phyloP scores from a whole-genome alignment of 1,284 basidiomycete genomes.

The Laetiporus sulphureus region DNA sequence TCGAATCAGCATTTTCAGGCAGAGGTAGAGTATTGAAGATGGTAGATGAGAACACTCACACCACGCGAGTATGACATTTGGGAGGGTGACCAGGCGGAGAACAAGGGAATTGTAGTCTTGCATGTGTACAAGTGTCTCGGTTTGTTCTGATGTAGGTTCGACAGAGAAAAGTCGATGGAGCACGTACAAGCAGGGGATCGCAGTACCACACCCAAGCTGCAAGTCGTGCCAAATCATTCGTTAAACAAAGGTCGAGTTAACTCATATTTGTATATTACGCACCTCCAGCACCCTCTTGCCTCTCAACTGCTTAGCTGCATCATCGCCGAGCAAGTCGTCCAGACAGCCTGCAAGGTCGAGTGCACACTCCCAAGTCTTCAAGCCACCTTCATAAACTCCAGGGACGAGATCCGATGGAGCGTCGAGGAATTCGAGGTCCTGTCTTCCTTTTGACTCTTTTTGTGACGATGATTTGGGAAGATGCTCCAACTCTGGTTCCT shows the following conservation, averaged over 20 bases:
- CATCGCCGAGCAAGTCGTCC: slow-evolving; percentile 26
- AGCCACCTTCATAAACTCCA: slow-evolving; percentile 90
- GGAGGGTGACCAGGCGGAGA: slow-evolving; percentile 78
- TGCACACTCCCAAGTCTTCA: slow-evolving; percentile 98
- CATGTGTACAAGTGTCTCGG: slow-evolving; percentile 62
- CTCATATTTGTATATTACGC: slow-evolving; percentile 7
- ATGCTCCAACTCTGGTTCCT: slow-evolving; percentile 17
- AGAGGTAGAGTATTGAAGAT: background rate
- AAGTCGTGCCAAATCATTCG: background rate
- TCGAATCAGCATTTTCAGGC: background rate
- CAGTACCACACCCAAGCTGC: slow-evolving; percentile 91
- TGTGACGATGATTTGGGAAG: slow-evolving; percentile 13
- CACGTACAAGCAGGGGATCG: slow-evolving; percentile 75
- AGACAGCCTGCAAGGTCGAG: slow-evolving; percentile 75
- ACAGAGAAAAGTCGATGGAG: slow-evolving; percentile 55
- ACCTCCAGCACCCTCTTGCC: slow-evolving; percentile 65
- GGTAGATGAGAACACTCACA: slow-evolving; percentile 43
- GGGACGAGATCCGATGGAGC: slow-evolving; percentile 88
- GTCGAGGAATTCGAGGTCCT: slow-evolving; percentile 57
- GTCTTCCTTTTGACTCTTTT: slow-evolving; percentile 7
- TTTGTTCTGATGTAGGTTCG: slow-evolving; percentile 10
- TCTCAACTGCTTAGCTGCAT: slow-evolving; percentile 13
- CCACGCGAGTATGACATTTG: slow-evolving; percentile 86
- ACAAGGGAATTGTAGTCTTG: slow-evolving; percentile 94
- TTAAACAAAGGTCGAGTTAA: background rate